Percentiles rank a stretch among this genome's conserved stretches.
phyloP scores from a whole-genome alignment of 306 rosid genomes.

The Mimosa bimucronata region DNA sequence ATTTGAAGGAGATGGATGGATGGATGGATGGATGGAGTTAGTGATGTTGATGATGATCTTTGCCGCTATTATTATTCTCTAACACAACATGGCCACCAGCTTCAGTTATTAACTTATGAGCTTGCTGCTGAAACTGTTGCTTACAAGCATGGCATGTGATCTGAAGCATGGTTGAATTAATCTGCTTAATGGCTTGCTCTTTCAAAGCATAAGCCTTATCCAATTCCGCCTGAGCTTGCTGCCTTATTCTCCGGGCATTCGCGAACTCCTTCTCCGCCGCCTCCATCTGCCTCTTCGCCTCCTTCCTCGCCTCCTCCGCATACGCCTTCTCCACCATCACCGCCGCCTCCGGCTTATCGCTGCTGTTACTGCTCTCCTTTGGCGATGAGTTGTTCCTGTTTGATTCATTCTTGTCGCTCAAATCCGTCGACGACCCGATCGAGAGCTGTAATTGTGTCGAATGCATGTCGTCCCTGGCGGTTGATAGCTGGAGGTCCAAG shows the following conservation, averaged over 20 bases:
- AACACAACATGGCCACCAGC: slow-evolving; percentile 60
- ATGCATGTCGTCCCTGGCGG: slow-evolving; percentile 45
- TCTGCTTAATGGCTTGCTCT: slow-evolving; percentile 71
- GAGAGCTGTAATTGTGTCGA: slow-evolving; percentile 86
- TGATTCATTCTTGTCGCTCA: slow-evolving; percentile 50
- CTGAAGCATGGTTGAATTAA: slow-evolving; percentile 83
- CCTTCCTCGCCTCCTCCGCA: slow-evolving; percentile 86
- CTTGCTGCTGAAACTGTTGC: slow-evolving; percentile 54
- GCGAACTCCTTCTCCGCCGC: slow-evolving; percentile 80
- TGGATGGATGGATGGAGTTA: slow-evolving; percentile 12
- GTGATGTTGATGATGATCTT: slow-evolving; percentile 12
- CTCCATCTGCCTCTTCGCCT: slow-evolving; percentile 78
- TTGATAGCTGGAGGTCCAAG: slow-evolving; percentile 92
- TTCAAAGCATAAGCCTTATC: slow-evolving; percentile 78
- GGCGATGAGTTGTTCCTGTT: slow-evolving; percentile 50
- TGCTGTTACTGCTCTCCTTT: slow-evolving; percentile 55
- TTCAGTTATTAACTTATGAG: slow-evolving; percentile 33
- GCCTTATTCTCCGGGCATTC: slow-evolving; percentile 83
- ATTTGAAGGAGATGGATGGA: not conserved
- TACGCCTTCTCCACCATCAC: slow-evolving; percentile 67
- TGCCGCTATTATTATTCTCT: slow-evolving; percentile 33
- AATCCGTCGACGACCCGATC: slow-evolving; percentile 76
- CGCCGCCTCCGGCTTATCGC: slow-evolving; percentile 35
- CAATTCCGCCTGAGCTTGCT: slow-evolving; percentile 78
- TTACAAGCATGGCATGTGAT: slow-evolving; percentile 91